Percentiles rank a stretch among this genome's conserved stretches.
These are phyloP conservation scores for Kokia cookei DNA, from an alignment of 441 rosid species.

Conservation along the genomic window DNA sequence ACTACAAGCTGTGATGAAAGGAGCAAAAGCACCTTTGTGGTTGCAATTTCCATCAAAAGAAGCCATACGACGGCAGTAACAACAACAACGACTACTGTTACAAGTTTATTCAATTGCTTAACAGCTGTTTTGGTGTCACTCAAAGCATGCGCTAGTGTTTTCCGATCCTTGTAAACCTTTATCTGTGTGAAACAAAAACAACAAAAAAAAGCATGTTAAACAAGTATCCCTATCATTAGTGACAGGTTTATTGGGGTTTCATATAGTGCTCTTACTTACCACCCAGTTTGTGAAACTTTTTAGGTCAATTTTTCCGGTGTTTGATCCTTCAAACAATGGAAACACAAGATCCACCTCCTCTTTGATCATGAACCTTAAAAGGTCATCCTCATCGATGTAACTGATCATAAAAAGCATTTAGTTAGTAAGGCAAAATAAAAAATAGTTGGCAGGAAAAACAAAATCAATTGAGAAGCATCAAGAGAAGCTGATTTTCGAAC, in stretches of 20 bases:
- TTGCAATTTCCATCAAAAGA: constrained; percentile 59
- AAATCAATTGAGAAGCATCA: neutral
- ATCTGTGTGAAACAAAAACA: constrained; percentile 32
- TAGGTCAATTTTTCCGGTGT: constrained; percentile 40
- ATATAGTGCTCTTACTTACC: constrained; percentile 40
- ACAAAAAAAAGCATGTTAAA: neutral
- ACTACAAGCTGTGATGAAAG: constrained; percentile 65
- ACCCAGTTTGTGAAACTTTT: constrained; percentile 69
- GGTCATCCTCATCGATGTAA: constrained; percentile 65
- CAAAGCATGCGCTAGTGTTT: constrained; percentile 68
- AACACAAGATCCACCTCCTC: constrained; percentile 80
- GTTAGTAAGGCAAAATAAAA: neutral
- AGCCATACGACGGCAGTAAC: constrained; percentile 56
- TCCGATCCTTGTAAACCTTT: constrained; percentile 64
- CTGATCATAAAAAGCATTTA: constrained; percentile 25
- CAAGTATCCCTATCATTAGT: neutral
- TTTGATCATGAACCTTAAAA: constrained; percentile 68
- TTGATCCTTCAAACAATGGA: constrained; percentile 53
- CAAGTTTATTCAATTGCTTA: constrained; percentile 57
- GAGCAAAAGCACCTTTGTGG: constrained; percentile 52
- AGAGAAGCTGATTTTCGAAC: constrained; percentile 30
- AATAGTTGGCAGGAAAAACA: neutral
- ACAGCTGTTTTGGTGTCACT: constrained; percentile 87
- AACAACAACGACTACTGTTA: constrained; percentile 40
- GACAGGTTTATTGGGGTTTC: neutral